Evolutionary conservation across 208 protist species (phyloP).

Genomic region (Trypanosomatidae sp.): DNA sequence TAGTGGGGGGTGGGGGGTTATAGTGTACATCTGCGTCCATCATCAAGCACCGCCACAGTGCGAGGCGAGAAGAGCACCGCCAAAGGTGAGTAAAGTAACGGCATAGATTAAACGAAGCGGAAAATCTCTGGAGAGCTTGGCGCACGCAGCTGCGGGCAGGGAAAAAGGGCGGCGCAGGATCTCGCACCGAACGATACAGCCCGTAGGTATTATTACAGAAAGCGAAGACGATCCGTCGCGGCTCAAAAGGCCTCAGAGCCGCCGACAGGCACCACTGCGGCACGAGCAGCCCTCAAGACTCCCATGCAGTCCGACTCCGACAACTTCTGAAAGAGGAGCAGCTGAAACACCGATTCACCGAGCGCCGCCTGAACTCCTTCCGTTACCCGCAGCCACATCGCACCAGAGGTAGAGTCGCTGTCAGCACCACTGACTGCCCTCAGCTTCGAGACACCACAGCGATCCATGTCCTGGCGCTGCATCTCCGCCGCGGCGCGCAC

Average conservation of each 20-base stretch:
- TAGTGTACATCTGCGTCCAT: slow-evolving; percentile 1
- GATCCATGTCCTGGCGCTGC: slow-evolving; percentile 26
- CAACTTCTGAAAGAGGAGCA: slow-evolving; percentile 69
- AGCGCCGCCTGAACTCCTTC: slow-evolving; percentile 59
- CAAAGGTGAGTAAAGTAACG: background rate
- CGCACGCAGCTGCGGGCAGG: background rate
- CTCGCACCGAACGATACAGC: background rate
- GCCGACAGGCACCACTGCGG: slow-evolving; percentile 15
- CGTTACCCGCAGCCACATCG: slow-evolving; percentile 45
- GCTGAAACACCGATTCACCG: slow-evolving; percentile 54
- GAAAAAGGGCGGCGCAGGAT: background rate
- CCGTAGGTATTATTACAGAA: background rate
- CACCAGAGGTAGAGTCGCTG: slow-evolving; percentile 4
- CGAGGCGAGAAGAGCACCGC: background rate
- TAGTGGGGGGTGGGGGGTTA: background rate
- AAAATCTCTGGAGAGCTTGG: background rate
- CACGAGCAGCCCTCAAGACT: slow-evolving; percentile 52
- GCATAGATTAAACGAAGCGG: background rate
- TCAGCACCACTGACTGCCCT: background rate
- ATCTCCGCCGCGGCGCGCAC: slow-evolving; percentile 41
- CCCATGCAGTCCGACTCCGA: slow-evolving; percentile 64
- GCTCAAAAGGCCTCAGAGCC: background rate
- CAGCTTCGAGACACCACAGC: background rate
- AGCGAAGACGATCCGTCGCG: background rate
- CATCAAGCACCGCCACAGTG: background rate